phyloP scores from a whole-genome alignment of 2,329 filamentous ascomycete genomes.

The Talaromyces funiculosus region DNA sequence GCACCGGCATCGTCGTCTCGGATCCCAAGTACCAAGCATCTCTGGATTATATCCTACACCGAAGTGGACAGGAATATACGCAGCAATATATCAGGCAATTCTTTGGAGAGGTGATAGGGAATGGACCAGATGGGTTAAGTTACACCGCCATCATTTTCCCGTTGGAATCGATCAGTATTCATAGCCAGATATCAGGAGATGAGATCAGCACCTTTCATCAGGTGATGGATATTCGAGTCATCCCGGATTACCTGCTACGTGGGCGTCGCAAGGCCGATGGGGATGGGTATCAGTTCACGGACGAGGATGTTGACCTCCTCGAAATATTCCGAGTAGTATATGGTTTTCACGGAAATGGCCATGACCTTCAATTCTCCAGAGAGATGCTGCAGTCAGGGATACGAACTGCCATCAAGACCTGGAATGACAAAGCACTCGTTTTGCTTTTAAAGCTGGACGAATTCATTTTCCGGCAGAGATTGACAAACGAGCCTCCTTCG shows the following conservation, averaged over 20 bases:
- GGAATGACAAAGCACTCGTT: constrained; percentile 27
- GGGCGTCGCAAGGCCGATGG: constrained; percentile 16
- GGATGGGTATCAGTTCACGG: constrained; percentile 22
- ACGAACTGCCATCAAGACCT: constrained; percentile 31
- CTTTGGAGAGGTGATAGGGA: constrained; percentile 19
- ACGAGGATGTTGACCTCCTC: constrained; percentile 27
- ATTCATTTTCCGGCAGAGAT: constrained; percentile 19
- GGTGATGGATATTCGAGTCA: constrained; percentile 18
- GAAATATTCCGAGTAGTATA: constrained; percentile 32
- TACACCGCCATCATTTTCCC: constrained; percentile 22
- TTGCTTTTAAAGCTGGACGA: constrained; percentile 37
- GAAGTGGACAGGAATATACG: neutral
- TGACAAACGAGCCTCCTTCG: neutral
- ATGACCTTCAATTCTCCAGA: constrained; percentile 25
- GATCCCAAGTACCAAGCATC: neutral
- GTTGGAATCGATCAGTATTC: constrained; percentile 15
- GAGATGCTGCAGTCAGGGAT: constrained; percentile 36
- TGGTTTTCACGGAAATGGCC: constrained; percentile 18
- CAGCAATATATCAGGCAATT: neutral
- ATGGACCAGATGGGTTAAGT: neutral
- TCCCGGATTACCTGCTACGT: constrained; percentile 29
- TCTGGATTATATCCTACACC: neutral
- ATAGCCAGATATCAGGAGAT: neutral
- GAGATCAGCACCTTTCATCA: neutral
- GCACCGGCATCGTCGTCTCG: constrained; percentile 20